Evolutionary conservation across 1,284 basidiomycete species (phyloP).

Genomic region (Kwoniella shivajii): DNA sequence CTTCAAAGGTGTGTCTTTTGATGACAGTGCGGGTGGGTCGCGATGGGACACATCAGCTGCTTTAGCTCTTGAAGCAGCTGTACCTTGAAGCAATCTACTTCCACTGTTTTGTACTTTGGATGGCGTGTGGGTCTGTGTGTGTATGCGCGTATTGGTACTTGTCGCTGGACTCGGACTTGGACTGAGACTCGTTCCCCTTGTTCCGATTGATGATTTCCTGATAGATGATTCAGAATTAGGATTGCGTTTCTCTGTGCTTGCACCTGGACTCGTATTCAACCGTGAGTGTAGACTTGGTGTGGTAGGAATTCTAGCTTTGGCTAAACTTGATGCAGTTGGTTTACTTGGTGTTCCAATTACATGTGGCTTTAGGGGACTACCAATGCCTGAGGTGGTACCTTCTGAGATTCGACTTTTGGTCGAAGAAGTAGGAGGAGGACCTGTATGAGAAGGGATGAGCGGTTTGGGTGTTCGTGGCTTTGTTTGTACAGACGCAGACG

Average conservation of each 20-base stretch:
- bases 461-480: slow-evolving; percentile 8
- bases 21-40: neutral
- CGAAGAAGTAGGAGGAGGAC: slow-evolving; percentile 9
- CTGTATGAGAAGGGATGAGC: slow-evolving; percentile 24
- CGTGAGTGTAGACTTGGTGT: neutral
- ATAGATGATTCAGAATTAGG: too few relatives aligned
- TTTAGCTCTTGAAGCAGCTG: slow-evolving; percentile 36
- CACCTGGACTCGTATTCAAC: too few relatives aligned
- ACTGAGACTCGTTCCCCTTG: slow-evolving; percentile 11
- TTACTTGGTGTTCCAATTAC: slow-evolving; percentile 39
- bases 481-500: neutral
- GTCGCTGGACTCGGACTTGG: slow-evolving; percentile 6
- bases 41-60: slow-evolving; percentile 20
- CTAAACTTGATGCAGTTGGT: slow-evolving; percentile 39
- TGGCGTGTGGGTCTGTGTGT: slow-evolving; percentile 6
- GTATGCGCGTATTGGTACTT: neutral
- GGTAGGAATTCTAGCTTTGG: slow-evolving; percentile 27
- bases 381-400: neutral
- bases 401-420: neutral
- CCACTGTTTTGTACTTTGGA: neutral
- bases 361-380: slow-evolving; percentile 36
- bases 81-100: slow-evolving; percentile 38
- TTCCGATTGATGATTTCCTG: neutral
- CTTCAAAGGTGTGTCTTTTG: too few relatives aligned
- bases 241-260: too few relatives aligned